A percentile compares a stretch with the other conserved stretches of the same genome.
Evolutionary conservation across 73 alveolate genomes (phyloP).

Genomic region (Paramecium primaurelia): DNA sequence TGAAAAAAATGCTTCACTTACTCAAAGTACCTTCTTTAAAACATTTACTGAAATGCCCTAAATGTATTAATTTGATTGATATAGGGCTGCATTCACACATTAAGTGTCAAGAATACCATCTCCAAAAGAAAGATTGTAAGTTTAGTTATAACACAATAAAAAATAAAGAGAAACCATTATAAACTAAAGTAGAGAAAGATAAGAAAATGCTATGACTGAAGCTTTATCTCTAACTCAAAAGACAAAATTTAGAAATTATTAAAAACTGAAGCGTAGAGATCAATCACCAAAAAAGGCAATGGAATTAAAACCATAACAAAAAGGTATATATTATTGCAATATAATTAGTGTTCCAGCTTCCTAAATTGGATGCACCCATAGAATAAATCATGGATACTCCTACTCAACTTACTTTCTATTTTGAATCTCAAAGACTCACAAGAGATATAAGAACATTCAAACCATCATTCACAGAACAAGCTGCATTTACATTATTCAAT

Average conservation of each 20-base stretch:
- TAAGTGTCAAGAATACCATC: neutral
- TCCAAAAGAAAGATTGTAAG: neutral
- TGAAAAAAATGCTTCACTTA: neutral
- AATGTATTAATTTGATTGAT: neutral
- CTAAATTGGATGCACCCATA: neutral
- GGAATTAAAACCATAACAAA: conserved; percentile 1
- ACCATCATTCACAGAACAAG: conserved; percentile 19
- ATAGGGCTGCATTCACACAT: neutral
- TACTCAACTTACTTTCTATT: neutral
- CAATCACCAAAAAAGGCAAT: neutral
- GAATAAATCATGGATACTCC: neutral
- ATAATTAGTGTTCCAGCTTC: neutral
- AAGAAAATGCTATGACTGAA: neutral
- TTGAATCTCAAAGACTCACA: neutral
- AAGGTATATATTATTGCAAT: neutral
- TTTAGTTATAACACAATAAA: neutral
- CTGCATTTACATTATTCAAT: neutral
- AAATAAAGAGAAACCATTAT: neutral
- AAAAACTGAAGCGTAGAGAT: conserved; percentile 17
- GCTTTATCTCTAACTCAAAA: neutral
- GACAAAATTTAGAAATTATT: neutral
- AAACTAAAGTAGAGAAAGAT: neutral
- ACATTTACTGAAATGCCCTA: neutral
- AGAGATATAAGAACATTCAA: conserved; percentile 10
- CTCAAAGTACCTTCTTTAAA: neutral